phyloP scores from a whole-genome alignment of 139 green algal species.

The Micractinium sp. region DNA sequence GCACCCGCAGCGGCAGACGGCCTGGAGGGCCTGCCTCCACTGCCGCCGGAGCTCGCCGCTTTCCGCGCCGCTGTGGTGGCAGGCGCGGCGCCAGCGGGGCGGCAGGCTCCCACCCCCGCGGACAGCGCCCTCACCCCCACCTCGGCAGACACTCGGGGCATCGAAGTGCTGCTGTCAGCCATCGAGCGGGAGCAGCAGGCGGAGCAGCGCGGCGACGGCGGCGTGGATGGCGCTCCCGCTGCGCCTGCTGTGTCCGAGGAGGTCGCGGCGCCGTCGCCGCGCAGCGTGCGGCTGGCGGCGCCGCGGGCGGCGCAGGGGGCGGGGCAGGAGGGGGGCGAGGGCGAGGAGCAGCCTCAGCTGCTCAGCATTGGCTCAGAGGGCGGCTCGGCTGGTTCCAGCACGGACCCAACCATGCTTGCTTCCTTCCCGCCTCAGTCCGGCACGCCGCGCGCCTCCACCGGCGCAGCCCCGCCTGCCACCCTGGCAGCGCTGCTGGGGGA shows the following conservation, averaged over 20 bases:
- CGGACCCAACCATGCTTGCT: neutral
- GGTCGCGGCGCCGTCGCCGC: conserved; percentile 6
- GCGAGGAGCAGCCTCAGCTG: neutral
- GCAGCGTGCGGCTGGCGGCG: neutral
- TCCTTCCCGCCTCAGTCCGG: neutral
- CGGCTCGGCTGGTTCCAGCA: conserved; percentile 20
- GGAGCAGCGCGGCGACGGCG: neutral
- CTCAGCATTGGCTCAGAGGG: neutral
- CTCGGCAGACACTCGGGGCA: conserved; percentile 22
- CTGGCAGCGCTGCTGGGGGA: neutral
- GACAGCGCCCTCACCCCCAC: conserved; percentile 24
- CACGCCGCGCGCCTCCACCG: too few species aligned
- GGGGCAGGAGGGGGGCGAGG: neutral
- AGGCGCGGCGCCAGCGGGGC: neutral
- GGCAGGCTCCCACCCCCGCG: neutral
- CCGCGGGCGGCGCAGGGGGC: neutral
- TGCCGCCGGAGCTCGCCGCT: neutral
- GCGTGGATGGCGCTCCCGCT: neutral
- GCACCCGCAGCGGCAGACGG: neutral
- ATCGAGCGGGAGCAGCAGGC: conserved; percentile 21
- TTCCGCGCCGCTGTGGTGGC: neutral
- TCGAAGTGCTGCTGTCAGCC: conserved; percentile 17
- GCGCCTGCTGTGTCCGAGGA: neutral
- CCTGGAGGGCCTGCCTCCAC: neutral
- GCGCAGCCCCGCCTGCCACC: neutral